phyloP scores from a whole-genome alignment of 2,329 filamentous ascomycete species.

The Eurotiales sp. region DNA sequence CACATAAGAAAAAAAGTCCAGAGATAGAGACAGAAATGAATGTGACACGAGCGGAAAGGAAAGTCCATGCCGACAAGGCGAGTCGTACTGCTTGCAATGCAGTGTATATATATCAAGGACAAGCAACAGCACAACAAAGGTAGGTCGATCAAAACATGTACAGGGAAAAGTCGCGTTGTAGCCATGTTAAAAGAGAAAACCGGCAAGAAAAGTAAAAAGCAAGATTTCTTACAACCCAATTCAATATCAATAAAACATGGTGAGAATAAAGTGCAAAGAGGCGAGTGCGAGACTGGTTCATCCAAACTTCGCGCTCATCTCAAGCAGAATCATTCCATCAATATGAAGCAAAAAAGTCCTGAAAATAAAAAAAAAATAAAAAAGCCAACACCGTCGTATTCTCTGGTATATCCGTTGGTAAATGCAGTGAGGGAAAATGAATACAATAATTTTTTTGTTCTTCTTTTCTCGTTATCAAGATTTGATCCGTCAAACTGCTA shows the following conservation, averaged over 20 bases:
- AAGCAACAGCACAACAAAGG: background rate
- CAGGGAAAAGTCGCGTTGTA: background rate
- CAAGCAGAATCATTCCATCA: background rate
- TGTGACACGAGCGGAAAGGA: background rate
- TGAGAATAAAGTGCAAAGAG: background rate
- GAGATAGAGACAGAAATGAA: background rate
- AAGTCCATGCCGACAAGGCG: conserved; percentile 2
- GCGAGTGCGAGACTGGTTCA: no score
- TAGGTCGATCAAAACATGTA: background rate
- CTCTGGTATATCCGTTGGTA: background rate
- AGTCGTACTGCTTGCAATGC: conserved; percentile 4
- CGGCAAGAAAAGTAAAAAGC: background rate
- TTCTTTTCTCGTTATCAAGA: background rate
- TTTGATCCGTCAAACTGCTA: conserved; percentile 12
- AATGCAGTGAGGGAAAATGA: background rate
- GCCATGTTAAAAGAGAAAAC: no score
- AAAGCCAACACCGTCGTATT: conserved; percentile 2
- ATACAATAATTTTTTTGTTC: background rate
- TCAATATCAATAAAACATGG: background rate
- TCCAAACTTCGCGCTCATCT: no score
- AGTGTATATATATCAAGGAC: background rate
- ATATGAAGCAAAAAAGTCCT: background rate
- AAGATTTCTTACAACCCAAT: background rate
- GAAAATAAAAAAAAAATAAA: background rate
- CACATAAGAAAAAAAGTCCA: background rate